Conservation (phyloP, 805 yeast genomes). For the Spathaspora hagerdaliae region DNA sequence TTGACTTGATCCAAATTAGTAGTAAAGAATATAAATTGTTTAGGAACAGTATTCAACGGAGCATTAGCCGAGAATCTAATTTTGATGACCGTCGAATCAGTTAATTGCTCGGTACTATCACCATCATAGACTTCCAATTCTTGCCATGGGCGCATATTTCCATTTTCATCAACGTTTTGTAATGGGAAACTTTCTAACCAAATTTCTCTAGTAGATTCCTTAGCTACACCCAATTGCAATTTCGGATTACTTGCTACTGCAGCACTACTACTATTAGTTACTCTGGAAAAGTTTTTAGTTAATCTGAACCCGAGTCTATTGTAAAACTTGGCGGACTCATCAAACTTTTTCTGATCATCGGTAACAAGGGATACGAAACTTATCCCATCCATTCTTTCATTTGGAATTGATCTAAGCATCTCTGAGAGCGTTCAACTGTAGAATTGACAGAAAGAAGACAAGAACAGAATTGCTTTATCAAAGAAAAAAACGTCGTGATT, state of each 20-base stretch:
- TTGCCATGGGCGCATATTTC: conserved; percentile 38
- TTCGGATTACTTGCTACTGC: conserved; percentile 20
- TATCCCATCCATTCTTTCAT: conserved; percentile 23
- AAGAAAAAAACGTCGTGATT: no score
- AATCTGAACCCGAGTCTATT: conserved; percentile 56
- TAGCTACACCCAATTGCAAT: conserved; percentile 51
- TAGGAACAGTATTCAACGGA: conserved; percentile 3
- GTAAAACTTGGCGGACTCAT: conserved; percentile 53
- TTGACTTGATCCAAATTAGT: conserved; percentile 22
- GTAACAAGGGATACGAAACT: conserved; percentile 65
- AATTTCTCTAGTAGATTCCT: conserved; percentile 62
- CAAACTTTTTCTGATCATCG: conserved; percentile 42
- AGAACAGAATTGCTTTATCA: no score
- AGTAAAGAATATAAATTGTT: conserved; percentile 28
- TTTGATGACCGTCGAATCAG: conserved; percentile 30
- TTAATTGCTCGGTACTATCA: conserved; percentile 25
- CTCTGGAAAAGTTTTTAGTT: conserved; percentile 57
- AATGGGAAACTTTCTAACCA: conserved; percentile 73
- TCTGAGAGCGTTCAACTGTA: neutral
- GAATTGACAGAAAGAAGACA: no score
- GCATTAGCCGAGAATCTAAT: conserved; percentile 23
- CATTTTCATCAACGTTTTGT: conserved; percentile 29
- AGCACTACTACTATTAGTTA: conserved; percentile 31
- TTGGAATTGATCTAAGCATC: conserved; percentile 1
- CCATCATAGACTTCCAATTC: conserved; percentile 36